Evolutionary conservation across 495 filamentous ascomycete species (phyloP).

Genomic region (Talaromyces adpressus): DNA sequence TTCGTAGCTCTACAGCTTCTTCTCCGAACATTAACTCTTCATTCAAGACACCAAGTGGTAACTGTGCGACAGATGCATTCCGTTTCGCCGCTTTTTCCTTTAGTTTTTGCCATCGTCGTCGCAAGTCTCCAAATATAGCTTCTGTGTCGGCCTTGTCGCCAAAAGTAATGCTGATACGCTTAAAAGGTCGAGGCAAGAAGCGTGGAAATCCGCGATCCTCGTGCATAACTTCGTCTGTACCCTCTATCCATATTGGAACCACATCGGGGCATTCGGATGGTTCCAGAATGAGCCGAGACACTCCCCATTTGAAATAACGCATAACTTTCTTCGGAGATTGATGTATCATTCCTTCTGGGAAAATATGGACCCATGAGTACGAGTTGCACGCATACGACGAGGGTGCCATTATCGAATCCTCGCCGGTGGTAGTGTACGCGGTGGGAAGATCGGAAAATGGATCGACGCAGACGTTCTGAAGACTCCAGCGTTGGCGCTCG

Average conservation of each 20-base stretch:
- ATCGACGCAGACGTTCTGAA: conserved; percentile 38
- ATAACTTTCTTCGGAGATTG: conserved; percentile 72
- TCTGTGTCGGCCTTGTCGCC: conserved; percentile 44
- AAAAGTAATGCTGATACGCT: conserved; percentile 67
- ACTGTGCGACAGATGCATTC: conserved; percentile 20
- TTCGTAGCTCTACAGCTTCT: conserved; percentile 71
- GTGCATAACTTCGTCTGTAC: conserved; percentile 77
- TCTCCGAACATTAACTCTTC: conserved; percentile 62
- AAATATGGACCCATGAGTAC: conserved; percentile 85
- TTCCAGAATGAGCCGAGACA: conserved; percentile 84
- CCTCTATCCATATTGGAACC: conserved; percentile 91
- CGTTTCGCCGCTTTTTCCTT: conserved; percentile 37
- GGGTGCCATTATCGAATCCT: conserved; percentile 50
- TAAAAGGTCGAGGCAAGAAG: conserved; percentile 69
- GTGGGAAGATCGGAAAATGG: conserved; percentile 41
- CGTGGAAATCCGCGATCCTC: conserved; percentile 73
- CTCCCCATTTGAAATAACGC: conserved; percentile 97
- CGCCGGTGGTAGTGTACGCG: conserved; percentile 42
- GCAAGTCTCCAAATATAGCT: conserved; percentile 54
- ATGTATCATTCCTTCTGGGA: conserved; percentile 90
- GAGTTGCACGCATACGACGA: conserved; percentile 55
- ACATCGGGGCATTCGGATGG: conserved; percentile 73
- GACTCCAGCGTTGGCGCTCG: conserved; percentile 31
- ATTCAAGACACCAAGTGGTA: conserved; percentile 53
- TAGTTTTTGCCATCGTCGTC: conserved; percentile 60